Base-by-base conservation (phyloP, 805 yeast species). In the Grigorovia transvaalensis region DNA sequence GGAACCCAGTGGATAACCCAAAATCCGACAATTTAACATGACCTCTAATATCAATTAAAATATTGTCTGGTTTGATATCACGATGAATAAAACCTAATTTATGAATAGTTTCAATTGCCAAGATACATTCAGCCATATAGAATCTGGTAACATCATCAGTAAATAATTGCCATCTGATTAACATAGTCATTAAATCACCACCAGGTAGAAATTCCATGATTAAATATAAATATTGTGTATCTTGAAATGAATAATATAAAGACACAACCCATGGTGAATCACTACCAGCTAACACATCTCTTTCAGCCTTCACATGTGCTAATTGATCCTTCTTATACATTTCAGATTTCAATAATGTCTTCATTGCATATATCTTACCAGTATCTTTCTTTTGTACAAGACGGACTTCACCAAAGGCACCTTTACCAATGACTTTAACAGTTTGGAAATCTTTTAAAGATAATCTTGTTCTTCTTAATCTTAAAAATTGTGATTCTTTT, bases 21-120 rank as follows among this genome's bases (percentile, higher is more conserved):
- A 88, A 88, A 68, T 88, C 96, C 33, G 91, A 83, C 55, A 88
- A 82, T 62, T 88, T 88, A 44, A 87, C 87, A 38, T 82, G 80
- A 11, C 91, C 90, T 84, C 61, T 73, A 58, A 84, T 85, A 66
- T 88, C 96, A 59, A 88, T 87, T 63, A 88, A 75, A 53, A 88
- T 91, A 63, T 93, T 93, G 74, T 93, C 99, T 0, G 99, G 99
- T 69, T 93, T 93, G 62, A 93, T 91, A 68, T 93, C 99, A 70
- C 99, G 79, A 70, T 93, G 99, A 63, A 93, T 93, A 66, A 89
- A 89, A 0, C 96, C 96, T 38, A 88, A 74, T 66, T 86, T 87
- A 70, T 89, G 97, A 59, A 89, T 84, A 5, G 96, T 96, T 64
- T 90, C 96, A 54, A 89, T 89, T 2, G 96, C 96, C 62, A 90